Evolutionary conservation across 1,284 basidiomycete species (phyloP).

Genomic region (Heimioporus retisporus): DNA sequence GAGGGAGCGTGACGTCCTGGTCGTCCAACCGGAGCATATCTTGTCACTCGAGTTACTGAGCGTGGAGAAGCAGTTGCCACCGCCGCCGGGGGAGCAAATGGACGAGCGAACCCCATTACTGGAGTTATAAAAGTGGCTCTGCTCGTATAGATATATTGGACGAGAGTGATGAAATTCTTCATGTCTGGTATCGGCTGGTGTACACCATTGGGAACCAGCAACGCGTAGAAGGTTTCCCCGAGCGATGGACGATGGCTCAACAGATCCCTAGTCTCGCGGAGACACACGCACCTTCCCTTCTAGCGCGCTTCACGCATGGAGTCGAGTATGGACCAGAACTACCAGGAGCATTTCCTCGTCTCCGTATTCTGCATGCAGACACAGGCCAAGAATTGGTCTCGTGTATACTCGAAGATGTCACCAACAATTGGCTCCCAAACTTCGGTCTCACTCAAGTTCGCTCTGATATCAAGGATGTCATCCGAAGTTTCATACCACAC

Average conservation of each 20-base stretch:
- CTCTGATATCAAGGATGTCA: slow-evolving; percentile 23
- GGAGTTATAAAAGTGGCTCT: slow-evolving; percentile 48
- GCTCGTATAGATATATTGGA: slow-evolving; percentile 55
- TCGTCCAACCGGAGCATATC: slow-evolving; percentile 64
- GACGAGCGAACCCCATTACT: slow-evolving; percentile 25
- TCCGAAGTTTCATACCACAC: slow-evolving; percentile 33
- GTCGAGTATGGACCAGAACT: slow-evolving; percentile 18
- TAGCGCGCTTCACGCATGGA: slow-evolving; percentile 27
- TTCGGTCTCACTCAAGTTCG: slow-evolving; percentile 31
- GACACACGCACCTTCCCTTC: slow-evolving; percentile 21
- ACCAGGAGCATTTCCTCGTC: slow-evolving; percentile 41
- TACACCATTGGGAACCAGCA: slow-evolving; percentile 57
- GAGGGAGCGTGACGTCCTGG: slow-evolving; percentile 51
- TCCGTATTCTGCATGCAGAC: slow-evolving; percentile 44
- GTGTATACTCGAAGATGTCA: slow-evolving; percentile 37
- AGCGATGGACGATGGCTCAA: slow-evolving; percentile 59
- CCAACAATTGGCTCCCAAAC: slow-evolving; percentile 31
- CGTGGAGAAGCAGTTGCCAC: slow-evolving; percentile 44
- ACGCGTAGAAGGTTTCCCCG: slow-evolving; percentile 53
- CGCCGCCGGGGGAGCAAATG: slow-evolving; percentile 3
- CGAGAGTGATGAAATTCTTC: slow-evolving; percentile 64
- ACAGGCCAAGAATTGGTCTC: slow-evolving; percentile 36
- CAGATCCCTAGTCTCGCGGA: slow-evolving; percentile 47
- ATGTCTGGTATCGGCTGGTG: slow-evolving; percentile 59
- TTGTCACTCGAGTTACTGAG: slow-evolving; percentile 60